phyloP scores from a whole-genome alignment of 2,329 filamentous ascomycete genomes.

The Aspergillus ustus region DNA sequence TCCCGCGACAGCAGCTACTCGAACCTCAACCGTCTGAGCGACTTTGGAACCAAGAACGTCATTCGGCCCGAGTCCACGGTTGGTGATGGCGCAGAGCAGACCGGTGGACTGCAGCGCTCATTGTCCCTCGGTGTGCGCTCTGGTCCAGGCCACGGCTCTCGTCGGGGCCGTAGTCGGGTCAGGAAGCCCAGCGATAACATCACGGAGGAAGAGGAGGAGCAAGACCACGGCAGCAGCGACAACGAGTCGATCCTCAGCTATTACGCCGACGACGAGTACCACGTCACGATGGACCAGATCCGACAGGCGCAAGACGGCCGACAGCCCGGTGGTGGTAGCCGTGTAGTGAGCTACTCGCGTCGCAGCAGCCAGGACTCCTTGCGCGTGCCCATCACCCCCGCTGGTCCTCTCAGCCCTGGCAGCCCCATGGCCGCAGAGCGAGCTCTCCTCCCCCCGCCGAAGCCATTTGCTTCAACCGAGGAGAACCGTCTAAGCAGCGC shows the following conservation, averaged over 20 bases:
- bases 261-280: conserved; percentile 46
- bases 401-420: conserved; percentile 25
- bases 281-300: conserved; percentile 39
- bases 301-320: conserved; percentile 28
- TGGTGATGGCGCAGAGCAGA: conserved; percentile 30
- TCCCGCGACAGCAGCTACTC: conserved; percentile 36
- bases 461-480: conserved; percentile 32
- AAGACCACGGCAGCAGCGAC: conserved; percentile 41
- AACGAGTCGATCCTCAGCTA: conserved; percentile 41
- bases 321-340: conserved; percentile 19
- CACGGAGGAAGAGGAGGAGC: conserved; percentile 27
- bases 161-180: conserved; percentile 29
- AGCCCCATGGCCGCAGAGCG: conserved; percentile 38
- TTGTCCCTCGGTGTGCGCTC: conserved; percentile 46
- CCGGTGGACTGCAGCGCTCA: conserved; percentile 40
- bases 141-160: conserved; percentile 43
- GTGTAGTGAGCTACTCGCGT: conserved; percentile 23
- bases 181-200: not conserved
- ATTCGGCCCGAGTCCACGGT: conserved; percentile 44
- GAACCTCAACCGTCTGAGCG: conserved; percentile 36
- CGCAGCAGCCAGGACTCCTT: conserved; percentile 33
- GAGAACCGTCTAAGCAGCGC: conserved; percentile 43
- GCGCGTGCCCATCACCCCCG: conserved; percentile 17
- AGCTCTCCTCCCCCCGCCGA: conserved; percentile 34
- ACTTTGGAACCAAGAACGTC: conserved; percentile 40